phyloP scores from a whole-genome alignment of 1,284 basidiomycete species.

The Pterulicium gracile region DNA sequence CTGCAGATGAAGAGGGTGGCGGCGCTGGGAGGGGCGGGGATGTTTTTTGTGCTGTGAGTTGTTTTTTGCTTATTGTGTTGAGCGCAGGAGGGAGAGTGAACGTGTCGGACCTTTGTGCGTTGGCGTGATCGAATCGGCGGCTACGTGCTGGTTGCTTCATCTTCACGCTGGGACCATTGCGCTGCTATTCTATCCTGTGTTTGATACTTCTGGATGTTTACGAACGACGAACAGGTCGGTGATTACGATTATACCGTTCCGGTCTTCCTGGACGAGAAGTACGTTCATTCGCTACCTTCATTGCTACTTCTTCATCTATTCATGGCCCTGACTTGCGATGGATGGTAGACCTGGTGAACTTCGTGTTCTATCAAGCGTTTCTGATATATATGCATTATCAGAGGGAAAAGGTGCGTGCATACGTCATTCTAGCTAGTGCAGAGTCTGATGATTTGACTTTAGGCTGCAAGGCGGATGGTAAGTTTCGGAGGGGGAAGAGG shows the following conservation, averaged over 20 bases:
- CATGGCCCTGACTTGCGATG: not conserved
- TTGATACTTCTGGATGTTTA: not conserved
- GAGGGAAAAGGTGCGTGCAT: slow-evolving; percentile 28
- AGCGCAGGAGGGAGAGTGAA: not conserved
- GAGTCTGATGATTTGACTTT: slow-evolving; percentile 26
- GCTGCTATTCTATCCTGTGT: not conserved
- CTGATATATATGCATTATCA: slow-evolving; percentile 50
- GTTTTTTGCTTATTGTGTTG: not conserved
- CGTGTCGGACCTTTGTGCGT: too few species aligned
- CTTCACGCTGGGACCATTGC: not conserved
- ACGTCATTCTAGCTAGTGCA: not conserved
- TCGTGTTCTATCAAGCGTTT: slow-evolving; percentile 40
- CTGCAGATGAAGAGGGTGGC: slow-evolving; percentile 47
- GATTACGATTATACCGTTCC: slow-evolving; percentile 32
- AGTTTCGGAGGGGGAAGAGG: too few species aligned
- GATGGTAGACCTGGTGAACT: slow-evolving; percentile 37
- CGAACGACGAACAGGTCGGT: slow-evolving; percentile 22
- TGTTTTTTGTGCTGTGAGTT: slow-evolving; percentile 39
- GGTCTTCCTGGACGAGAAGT: slow-evolving; percentile 33
- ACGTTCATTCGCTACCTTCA: slow-evolving; percentile 4
- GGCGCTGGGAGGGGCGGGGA: slow-evolving; percentile 35
- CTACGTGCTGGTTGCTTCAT: not conserved
- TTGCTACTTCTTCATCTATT: not conserved
- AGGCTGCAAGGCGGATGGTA: slow-evolving; percentile 9
- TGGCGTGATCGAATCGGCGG: too few species aligned